phyloP scores from a whole-genome alignment of 495 filamentous ascomycete species.

The Aspergillus olivimuriae region DNA sequence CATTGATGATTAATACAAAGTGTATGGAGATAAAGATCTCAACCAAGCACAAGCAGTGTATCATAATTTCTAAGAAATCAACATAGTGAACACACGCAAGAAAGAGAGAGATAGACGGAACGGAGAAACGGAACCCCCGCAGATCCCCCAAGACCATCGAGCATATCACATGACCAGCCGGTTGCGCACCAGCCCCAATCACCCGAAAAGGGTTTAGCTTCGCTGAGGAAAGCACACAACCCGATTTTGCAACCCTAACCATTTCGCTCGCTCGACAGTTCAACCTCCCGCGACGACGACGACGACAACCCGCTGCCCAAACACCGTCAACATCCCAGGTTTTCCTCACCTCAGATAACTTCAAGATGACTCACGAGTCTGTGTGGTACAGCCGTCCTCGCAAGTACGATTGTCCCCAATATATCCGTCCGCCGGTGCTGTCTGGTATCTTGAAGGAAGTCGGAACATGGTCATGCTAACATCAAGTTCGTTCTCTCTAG shows the following conservation, averaged over 20 bases:
- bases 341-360: conserved; percentile 28
- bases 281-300: conserved; percentile 37
- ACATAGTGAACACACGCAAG: too few relatives aligned
- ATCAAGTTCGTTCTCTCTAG: conserved; percentile 25
- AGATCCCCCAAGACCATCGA: not conserved
- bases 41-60: too few relatives aligned
- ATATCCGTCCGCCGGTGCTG: not conserved
- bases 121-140: too few relatives aligned
- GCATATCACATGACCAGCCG: conserved; percentile 10
- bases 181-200: not conserved
- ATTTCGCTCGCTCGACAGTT: conserved; percentile 19
- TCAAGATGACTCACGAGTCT: conserved; percentile 95
- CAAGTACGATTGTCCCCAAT: conserved; percentile 50
- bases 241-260: conserved; percentile 32
- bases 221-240: conserved; percentile 35
- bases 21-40: too few relatives aligned
- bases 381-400: conserved; percentile 99
- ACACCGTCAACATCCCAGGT: conserved; percentile 32
- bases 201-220: conserved; percentile 22
- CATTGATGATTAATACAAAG: too few relatives aligned
- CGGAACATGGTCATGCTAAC: not conserved
- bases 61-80: too few relatives aligned
- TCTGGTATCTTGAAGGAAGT: not conserved
- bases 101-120: too few relatives aligned
- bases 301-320: conserved; percentile 20